Evolutionary conservation across 2,329 filamentous ascomycete genomes (phyloP), one percentile per base, ranked within the genome.

Genomic region (Shiraia bambusicola): DNA sequence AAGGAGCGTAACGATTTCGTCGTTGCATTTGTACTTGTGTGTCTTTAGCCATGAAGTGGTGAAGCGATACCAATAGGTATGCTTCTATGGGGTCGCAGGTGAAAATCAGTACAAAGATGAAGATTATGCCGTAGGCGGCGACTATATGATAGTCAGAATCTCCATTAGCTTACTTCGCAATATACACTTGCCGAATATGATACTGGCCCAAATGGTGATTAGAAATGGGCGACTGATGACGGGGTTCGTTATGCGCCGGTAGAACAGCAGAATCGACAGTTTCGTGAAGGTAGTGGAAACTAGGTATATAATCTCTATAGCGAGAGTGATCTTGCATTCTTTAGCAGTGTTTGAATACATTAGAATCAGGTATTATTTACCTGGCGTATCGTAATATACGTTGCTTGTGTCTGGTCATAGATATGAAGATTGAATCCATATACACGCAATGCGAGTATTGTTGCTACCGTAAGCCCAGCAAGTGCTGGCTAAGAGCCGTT

Each of bases 221-320:
- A 46, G 25, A 3, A 46, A 27, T 2, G 30, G 37, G 5, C 42
- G 42, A 31, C 29, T 43, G 25, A 46, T 31, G 25, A 42, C 17
- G 3, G 47, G 47, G 11, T 29, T 40, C 10, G 46, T 45, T 13
- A 55, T 44, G n/a, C 52, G 49, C 11, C 47, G 44, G 22, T 55
- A 55, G 35, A 55, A 55, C 9, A 30, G 29, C 2, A 55, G 40
- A 29, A 55, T 55, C 4, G 47, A 50, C 30, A 55, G 45, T 35
- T 53, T 55, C 6, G 42, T 55, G 17, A 47, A 16, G 6, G 42
- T 47, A 24, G 52, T 50, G 7, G 47, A 44, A 11, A 26, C 28
- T 15, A 54, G 15, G 27, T 54, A 54, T 3, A 71, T 45, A 7
- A 40, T 29, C 34, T 54, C 45, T 22, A 54, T 49, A 7, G 45